phyloP scores from a whole-genome alignment of 2,329 filamentous ascomycete species.

The Talaromyces albobiverticillius region DNA sequence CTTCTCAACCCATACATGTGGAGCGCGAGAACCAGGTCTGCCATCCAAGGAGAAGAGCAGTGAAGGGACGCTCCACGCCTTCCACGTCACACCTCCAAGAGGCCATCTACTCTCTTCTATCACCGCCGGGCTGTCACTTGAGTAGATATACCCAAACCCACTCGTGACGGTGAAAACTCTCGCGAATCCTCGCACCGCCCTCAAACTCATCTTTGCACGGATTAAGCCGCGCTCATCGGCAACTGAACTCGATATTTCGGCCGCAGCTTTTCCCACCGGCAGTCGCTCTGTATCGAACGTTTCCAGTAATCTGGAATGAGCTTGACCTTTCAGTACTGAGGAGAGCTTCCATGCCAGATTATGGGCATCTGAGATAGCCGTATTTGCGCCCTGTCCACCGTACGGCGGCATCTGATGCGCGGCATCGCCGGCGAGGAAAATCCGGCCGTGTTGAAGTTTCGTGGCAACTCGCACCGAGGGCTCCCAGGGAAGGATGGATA shows the following conservation, averaged over 20 bases:
- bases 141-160: slow-evolving; percentile 11
- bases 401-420: slow-evolving; percentile 20
- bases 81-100: slow-evolving; percentile 8
- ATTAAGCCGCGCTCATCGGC: slow-evolving; percentile 10
- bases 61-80: slow-evolving; percentile 6
- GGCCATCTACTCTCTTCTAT: slow-evolving; percentile 5
- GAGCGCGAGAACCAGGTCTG: slow-evolving; percentile 8
- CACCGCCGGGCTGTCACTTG: slow-evolving; percentile 7
- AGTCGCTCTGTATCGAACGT: slow-evolving; percentile 8
- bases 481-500: slow-evolving; percentile 12
- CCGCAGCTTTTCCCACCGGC: slow-evolving; percentile 7
- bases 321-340: slow-evolving; percentile 41
- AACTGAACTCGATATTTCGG: slow-evolving; percentile 6
- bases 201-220: neutral
- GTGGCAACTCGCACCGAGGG: slow-evolving; percentile 9
- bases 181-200: neutral
- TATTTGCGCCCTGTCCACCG: slow-evolving; percentile 26
- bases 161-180: neutral
- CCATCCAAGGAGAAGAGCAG: slow-evolving; percentile 12
- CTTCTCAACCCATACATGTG: slow-evolving; percentile 9
- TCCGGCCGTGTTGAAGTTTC: slow-evolving; percentile 17
- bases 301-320: slow-evolving; percentile 18
- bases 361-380: slow-evolving; percentile 53
- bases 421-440: slow-evolving; percentile 19
- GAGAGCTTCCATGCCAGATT: slow-evolving; percentile 58